Evolutionary conservation across 768 basidiomycete species (phyloP).

Genomic region (Panaeolus cyanescens): DNA sequence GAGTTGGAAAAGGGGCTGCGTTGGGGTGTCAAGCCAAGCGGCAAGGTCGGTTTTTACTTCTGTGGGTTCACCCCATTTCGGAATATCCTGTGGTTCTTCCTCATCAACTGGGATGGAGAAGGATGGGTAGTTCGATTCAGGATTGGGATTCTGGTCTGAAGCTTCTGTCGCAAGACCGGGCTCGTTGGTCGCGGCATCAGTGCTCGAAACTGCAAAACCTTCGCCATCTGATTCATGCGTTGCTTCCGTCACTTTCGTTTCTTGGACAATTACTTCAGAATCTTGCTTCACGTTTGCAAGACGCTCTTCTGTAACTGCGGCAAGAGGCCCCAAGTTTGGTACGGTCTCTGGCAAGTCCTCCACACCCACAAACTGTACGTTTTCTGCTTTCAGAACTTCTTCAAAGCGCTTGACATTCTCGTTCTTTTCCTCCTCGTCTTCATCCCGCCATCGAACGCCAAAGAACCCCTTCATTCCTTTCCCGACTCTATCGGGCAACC

Average conservation of each 20-base stretch:
- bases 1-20: conserved; percentile 20
- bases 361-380: conserved; percentile 27
- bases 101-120: not conserved
- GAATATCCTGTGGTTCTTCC: not conserved
- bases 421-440: conserved; percentile 12
- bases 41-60: conserved; percentile 9
- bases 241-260: not conserved
- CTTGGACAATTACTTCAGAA: too few species aligned
- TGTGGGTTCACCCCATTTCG: conserved; percentile 6
- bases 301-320: not conserved
- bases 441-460: conserved; percentile 19
- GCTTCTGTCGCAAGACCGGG: not conserved
- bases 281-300: too few species aligned
- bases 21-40: conserved; percentile 14
- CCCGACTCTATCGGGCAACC: conserved; percentile 40
- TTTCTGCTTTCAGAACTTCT: conserved; percentile 35
- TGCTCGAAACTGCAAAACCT: not conserved
- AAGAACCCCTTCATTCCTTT: conserved; percentile 15
- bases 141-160: not conserved
- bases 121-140: not conserved
- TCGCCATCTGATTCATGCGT: not conserved
- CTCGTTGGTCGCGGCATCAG: not conserved
- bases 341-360: conserved; percentile 7
- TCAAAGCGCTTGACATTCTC: conserved; percentile 35
- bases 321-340: not conserved